Conservation (phyloP, 106 monocot genomes). For the Phalaenopsis aphrodite region DNA sequence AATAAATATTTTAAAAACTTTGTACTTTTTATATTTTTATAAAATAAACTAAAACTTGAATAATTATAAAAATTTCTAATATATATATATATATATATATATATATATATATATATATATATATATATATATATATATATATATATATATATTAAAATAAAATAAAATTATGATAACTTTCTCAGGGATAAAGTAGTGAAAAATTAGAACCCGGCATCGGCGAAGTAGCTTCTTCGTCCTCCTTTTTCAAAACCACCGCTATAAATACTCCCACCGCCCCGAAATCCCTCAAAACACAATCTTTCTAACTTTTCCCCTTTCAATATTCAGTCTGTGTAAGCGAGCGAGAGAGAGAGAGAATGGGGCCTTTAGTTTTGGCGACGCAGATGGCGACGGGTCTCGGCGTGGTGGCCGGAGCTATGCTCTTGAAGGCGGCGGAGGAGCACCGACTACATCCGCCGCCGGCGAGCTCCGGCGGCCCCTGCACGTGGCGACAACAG, state of each 20-base stretch:
- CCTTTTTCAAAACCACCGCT: background rate
- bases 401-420: conserved; percentile 21
- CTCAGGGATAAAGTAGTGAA: no score
- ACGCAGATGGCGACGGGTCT: conserved; percentile 10
- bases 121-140: no score
- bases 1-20: no score
- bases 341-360: background rate
- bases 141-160: no score
- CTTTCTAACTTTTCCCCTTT: background rate
- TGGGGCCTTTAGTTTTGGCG: conserved; percentile 14
- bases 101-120: no score
- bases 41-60: no score
- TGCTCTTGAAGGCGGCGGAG: conserved; percentile 12
- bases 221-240: no score
- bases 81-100: no score
- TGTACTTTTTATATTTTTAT: no score
- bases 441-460: background rate
- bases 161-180: no score
- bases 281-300: background rate
- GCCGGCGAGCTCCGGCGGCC: conserved; percentile 3
- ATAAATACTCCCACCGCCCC: background rate
- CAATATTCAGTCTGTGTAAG: background rate
- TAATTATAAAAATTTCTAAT: no score
- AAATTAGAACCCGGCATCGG: no score
- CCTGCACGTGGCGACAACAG: conserved; percentile 20